A percentile compares a stretch with the other conserved stretches of the same genome.
Evolutionary conservation across 805 yeast genomes (phyloP).

Genomic region (Cyberlindnera bimundalis): DNA sequence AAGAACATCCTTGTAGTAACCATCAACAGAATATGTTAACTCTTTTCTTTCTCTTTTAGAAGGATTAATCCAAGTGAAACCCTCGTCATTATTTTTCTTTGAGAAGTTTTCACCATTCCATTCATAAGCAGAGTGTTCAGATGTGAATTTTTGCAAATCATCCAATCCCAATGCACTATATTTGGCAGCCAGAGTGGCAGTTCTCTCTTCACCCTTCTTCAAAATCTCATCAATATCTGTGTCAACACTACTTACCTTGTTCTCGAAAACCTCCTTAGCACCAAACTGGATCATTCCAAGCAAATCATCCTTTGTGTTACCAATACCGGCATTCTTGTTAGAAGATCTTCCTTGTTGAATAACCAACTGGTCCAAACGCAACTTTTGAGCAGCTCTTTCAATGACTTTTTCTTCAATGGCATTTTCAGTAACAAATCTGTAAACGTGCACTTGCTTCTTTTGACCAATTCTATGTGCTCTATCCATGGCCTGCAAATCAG

Average conservation of each 20-base stretch:
- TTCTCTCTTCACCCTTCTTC: constrained; percentile 75
- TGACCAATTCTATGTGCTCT: constrained; percentile 98
- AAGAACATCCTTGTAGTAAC: constrained; percentile 69
- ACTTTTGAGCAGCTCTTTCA: constrained; percentile 93
- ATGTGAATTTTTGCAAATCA: constrained; percentile 87
- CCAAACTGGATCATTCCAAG: constrained; percentile 97
- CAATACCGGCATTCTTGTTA: constrained; percentile 46
- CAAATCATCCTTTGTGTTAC: constrained; percentile 76
- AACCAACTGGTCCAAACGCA: constrained; percentile 88
- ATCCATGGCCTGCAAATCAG: constrained; percentile 97
- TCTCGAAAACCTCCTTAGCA: constrained; percentile 82
- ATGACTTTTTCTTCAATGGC: constrained; percentile 96
- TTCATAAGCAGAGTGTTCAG: constrained; percentile 87
- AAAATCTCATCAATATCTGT: constrained; percentile 84
- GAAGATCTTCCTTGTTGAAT: constrained; percentile 84
- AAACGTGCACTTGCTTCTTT: constrained; percentile 91
- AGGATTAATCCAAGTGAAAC: constrained; percentile 68
- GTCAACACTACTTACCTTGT: constrained; percentile 31
- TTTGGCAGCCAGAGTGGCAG: constrained; percentile 73
- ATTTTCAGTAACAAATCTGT: constrained; percentile 88
- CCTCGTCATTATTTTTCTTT: constrained; percentile 37
- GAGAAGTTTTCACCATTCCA: constrained; percentile 86
- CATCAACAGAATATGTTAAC: constrained; percentile 73
- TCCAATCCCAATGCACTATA: constrained; percentile 86
- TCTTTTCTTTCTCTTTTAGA: constrained; percentile 73